Conservation (phyloP, 2,329 filamentous ascomycete species). For the Cucurbitaria berberidis region DNA sequence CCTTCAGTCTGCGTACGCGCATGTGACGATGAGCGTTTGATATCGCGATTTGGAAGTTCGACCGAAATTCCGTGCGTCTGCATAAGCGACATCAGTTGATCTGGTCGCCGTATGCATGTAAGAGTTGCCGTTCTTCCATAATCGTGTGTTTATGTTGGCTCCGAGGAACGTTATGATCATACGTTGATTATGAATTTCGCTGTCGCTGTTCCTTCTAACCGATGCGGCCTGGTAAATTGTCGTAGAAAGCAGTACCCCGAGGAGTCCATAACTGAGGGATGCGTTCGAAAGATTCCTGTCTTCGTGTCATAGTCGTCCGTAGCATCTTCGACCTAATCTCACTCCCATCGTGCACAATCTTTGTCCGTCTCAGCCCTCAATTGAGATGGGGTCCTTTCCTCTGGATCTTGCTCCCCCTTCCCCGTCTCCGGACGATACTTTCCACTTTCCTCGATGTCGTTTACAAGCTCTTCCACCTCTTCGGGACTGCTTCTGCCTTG, state of each 20-base stretch:
- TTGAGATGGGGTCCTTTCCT: not conserved
- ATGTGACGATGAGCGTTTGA: not conserved
- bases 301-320: not conserved
- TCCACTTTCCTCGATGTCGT: constrained; percentile 25
- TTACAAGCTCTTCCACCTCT: constrained; percentile 22
- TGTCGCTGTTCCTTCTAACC: not conserved
- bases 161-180: not conserved
- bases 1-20: not conserved
- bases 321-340: not conserved
- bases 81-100: not conserved
- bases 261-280: not conserved
- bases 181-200: not conserved
- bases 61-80: constrained; percentile 1
- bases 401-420: constrained; percentile 23
- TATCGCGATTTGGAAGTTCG: constrained; percentile 13
- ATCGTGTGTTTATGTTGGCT: not conserved
- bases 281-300: not conserved
- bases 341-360: not conserved
- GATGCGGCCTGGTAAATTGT: not conserved
- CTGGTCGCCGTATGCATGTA: constrained; percentile 18
- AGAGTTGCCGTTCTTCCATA: constrained; percentile 1
- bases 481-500: constrained; percentile 14
- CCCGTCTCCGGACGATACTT: not conserved
- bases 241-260: not conserved
- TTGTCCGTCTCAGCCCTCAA: not conserved